Conservation (phyloP, 176 grass and related monocot genomes). For the Olyra latifolia region DNA sequence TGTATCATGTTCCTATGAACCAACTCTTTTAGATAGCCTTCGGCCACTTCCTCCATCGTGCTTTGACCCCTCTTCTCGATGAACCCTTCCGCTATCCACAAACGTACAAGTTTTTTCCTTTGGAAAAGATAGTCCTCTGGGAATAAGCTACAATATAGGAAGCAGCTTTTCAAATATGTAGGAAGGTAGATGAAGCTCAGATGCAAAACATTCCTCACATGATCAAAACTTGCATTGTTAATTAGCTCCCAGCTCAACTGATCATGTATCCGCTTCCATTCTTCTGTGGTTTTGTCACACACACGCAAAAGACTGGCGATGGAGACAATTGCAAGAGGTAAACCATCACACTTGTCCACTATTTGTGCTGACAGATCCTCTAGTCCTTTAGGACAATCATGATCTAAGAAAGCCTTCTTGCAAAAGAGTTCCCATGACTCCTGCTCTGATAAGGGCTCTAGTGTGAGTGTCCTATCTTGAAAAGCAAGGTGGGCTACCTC, state of each 20-base stretch:
- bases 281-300: conserved; percentile 2
- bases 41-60: conserved; percentile 17
- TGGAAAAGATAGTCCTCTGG: conserved; percentile 16
- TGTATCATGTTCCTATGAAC: conserved; percentile 25
- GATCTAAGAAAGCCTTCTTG: neutral
- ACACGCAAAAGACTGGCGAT: neutral
- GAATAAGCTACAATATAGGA: conserved; percentile 18
- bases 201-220: conserved; percentile 6
- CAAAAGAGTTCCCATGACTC: conserved; percentile 24
- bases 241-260: conserved; percentile 3
- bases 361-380: neutral
- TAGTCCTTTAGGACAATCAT: neutral
- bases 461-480: neutral
- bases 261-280: neutral
- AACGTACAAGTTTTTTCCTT: conserved; percentile 6
- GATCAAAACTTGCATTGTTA: neutral
- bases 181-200: conserved; percentile 22
- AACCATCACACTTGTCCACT: neutral
- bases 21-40: conserved; percentile 26
- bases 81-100: conserved; percentile 8
- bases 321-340: conserved; percentile 9
- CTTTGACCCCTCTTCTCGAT: neutral
- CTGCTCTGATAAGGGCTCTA: conserved; percentile 5
- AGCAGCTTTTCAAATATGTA: conserved; percentile 21
- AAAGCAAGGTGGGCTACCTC: neutral